Conservation (phyloP, 2,329 filamentous ascomycete species). For the Fusarium albosuccineum region DNA sequence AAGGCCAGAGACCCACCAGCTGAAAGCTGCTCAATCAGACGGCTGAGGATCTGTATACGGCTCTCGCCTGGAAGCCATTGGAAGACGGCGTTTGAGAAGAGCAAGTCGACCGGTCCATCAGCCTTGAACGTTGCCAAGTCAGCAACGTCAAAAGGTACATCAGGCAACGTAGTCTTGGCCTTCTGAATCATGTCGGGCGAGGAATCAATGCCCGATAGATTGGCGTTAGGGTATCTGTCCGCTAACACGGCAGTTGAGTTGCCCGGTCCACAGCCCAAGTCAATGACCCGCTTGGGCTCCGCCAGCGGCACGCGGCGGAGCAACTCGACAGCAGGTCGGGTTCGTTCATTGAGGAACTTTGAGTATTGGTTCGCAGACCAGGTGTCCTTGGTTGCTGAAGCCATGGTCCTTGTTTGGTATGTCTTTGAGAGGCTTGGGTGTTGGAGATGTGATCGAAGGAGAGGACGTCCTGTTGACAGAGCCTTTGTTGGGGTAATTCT, state of each 20-base stretch:
- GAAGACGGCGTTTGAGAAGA: slow-evolving; percentile 70
- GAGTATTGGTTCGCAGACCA: slow-evolving; percentile 71
- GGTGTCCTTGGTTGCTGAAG: slow-evolving; percentile 32
- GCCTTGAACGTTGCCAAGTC: slow-evolving; percentile 60
- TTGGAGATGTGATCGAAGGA: background rate
- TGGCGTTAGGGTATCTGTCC: slow-evolving; percentile 60
- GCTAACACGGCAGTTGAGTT: slow-evolving; percentile 67
- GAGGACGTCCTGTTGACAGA: slow-evolving; percentile 18
- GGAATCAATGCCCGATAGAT: slow-evolving; percentile 65
- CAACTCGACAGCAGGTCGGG: slow-evolving; percentile 65
- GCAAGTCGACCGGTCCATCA: slow-evolving; percentile 53
- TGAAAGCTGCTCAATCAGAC: slow-evolving; percentile 56
- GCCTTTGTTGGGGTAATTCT: slow-evolving; percentile 1
- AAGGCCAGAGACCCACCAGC: slow-evolving; percentile 65
- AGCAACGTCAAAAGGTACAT: slow-evolving; percentile 58
- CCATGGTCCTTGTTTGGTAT: slow-evolving; percentile 15
- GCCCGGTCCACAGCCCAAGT: slow-evolving; percentile 71
- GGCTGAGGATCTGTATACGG: slow-evolving; percentile 60
- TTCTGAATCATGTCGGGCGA: slow-evolving; percentile 67
- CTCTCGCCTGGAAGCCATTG: slow-evolving; percentile 65
- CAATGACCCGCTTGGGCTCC: slow-evolving; percentile 61
- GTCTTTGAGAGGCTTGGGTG: slow-evolving; percentile 4
- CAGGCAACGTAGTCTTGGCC: slow-evolving; percentile 57
- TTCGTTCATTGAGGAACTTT: slow-evolving; percentile 67
- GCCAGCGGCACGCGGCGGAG: slow-evolving; percentile 60